Conservation (phyloP, 176 grass and related monocot genomes). For the Musa troglodytarum region DNA sequence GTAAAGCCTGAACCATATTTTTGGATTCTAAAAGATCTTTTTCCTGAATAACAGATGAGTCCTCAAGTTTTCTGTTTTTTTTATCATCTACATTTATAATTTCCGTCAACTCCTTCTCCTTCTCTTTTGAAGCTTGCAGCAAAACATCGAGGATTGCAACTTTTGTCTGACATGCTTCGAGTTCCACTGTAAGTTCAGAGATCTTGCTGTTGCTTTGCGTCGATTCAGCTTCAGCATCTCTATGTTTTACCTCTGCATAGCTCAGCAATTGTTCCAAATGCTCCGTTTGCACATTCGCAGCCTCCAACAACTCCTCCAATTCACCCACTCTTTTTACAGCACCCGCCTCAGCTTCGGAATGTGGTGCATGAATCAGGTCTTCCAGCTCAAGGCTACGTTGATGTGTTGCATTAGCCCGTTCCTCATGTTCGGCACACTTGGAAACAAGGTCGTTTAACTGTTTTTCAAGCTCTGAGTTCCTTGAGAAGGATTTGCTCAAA, state of each 20-base stretch:
- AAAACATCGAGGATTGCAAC: slow-evolving; percentile 30
- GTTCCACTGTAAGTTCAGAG: slow-evolving; percentile 37
- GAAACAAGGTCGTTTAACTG: neutral
- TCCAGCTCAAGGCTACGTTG: slow-evolving; percentile 17
- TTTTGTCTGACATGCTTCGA: slow-evolving; percentile 60
- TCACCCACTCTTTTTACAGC: slow-evolving; percentile 26
- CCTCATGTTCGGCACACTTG: slow-evolving; percentile 14
- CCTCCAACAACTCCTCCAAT: slow-evolving; percentile 30
- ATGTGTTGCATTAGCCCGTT: neutral
- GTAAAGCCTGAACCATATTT: slow-evolving; percentile 29
- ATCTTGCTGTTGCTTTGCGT: slow-evolving; percentile 20
- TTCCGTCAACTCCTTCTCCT: slow-evolving; percentile 27
- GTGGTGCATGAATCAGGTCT: slow-evolving; percentile 19
- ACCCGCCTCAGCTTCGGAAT: slow-evolving; percentile 26
- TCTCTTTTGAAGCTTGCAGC: slow-evolving; percentile 38
- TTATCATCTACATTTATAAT: slow-evolving; percentile 45
- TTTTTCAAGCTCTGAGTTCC: slow-evolving; percentile 9
- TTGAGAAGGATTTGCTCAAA: neutral
- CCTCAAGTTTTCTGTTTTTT: slow-evolving; percentile 64
- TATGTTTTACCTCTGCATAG: slow-evolving; percentile 25
- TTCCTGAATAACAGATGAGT: slow-evolving; percentile 27
- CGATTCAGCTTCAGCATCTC: slow-evolving; percentile 26
- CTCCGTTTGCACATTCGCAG: slow-evolving; percentile 4
- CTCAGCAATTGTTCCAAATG: slow-evolving; percentile 41
- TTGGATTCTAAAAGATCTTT: slow-evolving; percentile 47